A percentile compares a stretch with the other conserved stretches of the same genome.
phyloP scores from a whole-genome alignment of 2,329 filamentous ascomycete species.

The Paraphaeosphaeria sporulosa region DNA sequence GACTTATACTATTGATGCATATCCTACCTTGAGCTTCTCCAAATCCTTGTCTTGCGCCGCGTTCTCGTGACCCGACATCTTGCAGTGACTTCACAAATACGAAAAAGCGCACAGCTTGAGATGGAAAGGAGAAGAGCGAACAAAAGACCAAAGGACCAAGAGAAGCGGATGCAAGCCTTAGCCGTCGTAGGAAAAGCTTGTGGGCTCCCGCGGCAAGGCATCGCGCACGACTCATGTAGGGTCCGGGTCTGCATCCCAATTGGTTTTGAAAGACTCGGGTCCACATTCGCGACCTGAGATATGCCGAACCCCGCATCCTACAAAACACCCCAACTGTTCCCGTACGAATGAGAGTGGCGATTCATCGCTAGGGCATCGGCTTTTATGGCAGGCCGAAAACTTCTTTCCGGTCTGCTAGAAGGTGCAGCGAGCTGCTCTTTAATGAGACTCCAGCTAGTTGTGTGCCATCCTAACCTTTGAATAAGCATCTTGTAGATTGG shows the following conservation, averaged over 20 bases:
- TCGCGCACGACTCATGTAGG: constrained; percentile 7
- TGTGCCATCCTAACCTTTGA: no score
- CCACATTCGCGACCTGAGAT: background rate
- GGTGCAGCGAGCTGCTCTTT: no score
- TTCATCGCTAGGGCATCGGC: no score
- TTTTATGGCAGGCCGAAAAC: no score
- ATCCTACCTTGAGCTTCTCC: constrained; percentile 4
- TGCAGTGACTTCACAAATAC: background rate
- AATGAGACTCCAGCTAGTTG: no score
- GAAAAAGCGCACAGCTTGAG: background rate
- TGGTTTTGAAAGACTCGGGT: background rate
- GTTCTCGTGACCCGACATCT: constrained; percentile 7
- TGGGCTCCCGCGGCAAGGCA: background rate
- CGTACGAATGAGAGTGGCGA: background rate
- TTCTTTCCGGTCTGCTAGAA: no score
- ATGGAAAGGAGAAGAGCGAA: background rate
- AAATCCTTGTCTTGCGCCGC: constrained; percentile 5
- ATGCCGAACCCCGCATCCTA: constrained; percentile 6
- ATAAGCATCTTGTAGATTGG: no score
- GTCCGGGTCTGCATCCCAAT: background rate
- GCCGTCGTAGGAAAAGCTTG: constrained; percentile 3
- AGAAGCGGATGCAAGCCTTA: background rate
- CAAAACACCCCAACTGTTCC: background rate
- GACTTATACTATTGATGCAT: background rate
- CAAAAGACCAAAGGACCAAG: background rate